A percentile compares a stretch with the other conserved stretches of the same genome.
Conservation (phyloP, 352 stramenopile genomes). For the Phytophthora syringae region DNA sequence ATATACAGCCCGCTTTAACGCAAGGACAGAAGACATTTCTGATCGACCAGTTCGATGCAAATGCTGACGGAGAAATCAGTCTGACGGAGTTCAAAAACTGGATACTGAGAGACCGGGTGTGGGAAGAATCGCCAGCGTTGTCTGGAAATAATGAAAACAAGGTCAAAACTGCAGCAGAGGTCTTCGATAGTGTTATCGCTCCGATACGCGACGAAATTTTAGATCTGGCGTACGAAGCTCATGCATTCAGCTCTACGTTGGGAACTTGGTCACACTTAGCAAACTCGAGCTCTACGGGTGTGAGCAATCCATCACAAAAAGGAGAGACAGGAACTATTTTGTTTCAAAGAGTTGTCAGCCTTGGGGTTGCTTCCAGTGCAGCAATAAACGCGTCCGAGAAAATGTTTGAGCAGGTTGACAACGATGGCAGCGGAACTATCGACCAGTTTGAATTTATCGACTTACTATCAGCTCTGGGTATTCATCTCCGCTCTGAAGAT, state of each 20-base stretch:
- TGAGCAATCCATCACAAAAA: not conserved
- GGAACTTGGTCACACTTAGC: constrained; percentile 46
- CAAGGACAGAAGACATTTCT: constrained; percentile 54
- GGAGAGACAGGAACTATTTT: constrained; percentile 38
- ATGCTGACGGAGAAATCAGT: constrained; percentile 74
- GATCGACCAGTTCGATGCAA: constrained; percentile 71
- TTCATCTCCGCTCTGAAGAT: constrained; percentile 49
- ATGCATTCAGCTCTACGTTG: constrained; percentile 40
- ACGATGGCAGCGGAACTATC: constrained; percentile 60
- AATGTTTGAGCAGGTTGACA: constrained; percentile 64
- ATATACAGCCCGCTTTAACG: constrained; percentile 62
- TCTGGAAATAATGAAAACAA: constrained; percentile 6
- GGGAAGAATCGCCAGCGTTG: constrained; percentile 29
- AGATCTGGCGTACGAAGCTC: constrained; percentile 42
- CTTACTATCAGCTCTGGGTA: constrained; percentile 47
- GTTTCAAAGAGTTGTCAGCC: constrained; percentile 53
- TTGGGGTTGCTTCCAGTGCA: constrained; percentile 31
- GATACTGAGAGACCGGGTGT: constrained; percentile 70
- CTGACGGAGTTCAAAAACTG: constrained; percentile 70
- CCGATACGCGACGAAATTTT: constrained; percentile 54
- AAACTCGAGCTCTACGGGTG: constrained; percentile 32
- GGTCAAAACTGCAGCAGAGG: constrained; percentile 10
- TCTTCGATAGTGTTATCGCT: constrained; percentile 40
- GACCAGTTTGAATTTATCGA: constrained; percentile 60
- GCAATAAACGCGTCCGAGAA: constrained; percentile 32